phyloP scores from a whole-genome alignment of 176 grass and related monocot species.

The Musa beccarii region DNA sequence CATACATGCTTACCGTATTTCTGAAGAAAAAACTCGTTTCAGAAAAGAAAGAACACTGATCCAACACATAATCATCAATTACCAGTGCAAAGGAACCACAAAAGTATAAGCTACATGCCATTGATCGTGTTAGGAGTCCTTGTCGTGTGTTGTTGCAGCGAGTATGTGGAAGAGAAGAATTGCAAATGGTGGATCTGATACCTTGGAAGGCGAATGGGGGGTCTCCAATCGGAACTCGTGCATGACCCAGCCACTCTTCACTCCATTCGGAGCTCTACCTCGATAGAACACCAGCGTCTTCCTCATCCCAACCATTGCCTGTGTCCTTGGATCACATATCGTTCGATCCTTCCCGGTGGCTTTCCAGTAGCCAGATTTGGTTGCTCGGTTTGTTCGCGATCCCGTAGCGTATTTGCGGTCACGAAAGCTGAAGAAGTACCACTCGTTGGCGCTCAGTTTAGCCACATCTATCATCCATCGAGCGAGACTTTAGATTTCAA shows the following conservation, averaged over 20 bases:
- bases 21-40: too few species aligned
- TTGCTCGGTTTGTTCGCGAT: constrained; percentile 69
- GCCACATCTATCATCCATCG: constrained; percentile 36
- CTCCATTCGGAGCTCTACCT: constrained; percentile 68
- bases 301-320: constrained; percentile 58
- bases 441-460: constrained; percentile 65
- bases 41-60: too few species aligned
- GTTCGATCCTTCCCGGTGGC: constrained; percentile 74
- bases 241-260: constrained; percentile 77
- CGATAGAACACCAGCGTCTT: constrained; percentile 93
- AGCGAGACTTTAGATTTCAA: too few species aligned
- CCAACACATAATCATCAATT: too few species aligned
- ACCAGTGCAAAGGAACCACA: too few species aligned
- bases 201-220: constrained; percentile 53
- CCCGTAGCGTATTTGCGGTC: constrained; percentile 88
- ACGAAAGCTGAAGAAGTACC: constrained; percentile 97
- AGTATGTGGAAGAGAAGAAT: not conserved
- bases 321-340: constrained; percentile 31
- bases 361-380: constrained; percentile 81
- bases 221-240: constrained; percentile 80
- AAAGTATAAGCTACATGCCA: not conserved
- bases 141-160: not conserved
- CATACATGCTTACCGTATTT: too few species aligned
- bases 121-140: not conserved
- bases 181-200: constrained; percentile 5